Percentiles rank a stretch among this genome's conserved stretches.
These are phyloP conservation scores for Perilla frutescens DNA, from an alignment of 257 asterid species.

Conservation along the genomic window DNA sequence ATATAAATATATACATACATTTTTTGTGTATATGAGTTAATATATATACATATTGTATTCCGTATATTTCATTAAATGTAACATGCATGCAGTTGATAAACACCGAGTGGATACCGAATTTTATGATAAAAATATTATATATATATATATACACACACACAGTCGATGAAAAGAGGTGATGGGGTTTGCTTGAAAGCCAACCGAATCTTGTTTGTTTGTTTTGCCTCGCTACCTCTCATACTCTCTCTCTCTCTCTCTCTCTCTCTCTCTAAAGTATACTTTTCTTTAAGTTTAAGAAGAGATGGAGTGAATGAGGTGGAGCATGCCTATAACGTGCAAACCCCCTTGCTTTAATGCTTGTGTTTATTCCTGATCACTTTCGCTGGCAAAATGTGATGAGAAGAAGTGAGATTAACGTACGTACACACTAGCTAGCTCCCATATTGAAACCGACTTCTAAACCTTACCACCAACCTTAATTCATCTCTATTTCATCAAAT, in stretches of 20 bases:
- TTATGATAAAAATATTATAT: background rate
- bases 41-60: background rate
- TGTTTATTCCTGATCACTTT: constrained; percentile 58
- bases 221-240: background rate
- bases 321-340: constrained; percentile 76
- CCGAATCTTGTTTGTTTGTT: constrained; percentile 52
- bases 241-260: constrained; percentile 31
- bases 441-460: constrained; percentile 8
- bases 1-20: no score
- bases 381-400: constrained; percentile 45
- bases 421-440: background rate
- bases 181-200: constrained; percentile 82
- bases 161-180: constrained; percentile 42
- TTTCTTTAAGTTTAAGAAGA: constrained; percentile 75
- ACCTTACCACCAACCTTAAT: constrained; percentile 39
- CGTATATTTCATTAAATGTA: background rate
- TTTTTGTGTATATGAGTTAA: no score
- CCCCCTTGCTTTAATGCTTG: constrained; percentile 56
- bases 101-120: constrained; percentile 37
- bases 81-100: constrained; percentile 14
- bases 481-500: constrained; percentile 6
- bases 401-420: constrained; percentile 12
- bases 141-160: constrained; percentile 19
- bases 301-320: constrained; percentile 71
- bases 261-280: constrained; percentile 37